These are phyloP conservation scores for Hypoxylon intermedium DNA, from an alignment of 495 filamentous ascomycete genomes.

Conservation along the genomic window DNA sequence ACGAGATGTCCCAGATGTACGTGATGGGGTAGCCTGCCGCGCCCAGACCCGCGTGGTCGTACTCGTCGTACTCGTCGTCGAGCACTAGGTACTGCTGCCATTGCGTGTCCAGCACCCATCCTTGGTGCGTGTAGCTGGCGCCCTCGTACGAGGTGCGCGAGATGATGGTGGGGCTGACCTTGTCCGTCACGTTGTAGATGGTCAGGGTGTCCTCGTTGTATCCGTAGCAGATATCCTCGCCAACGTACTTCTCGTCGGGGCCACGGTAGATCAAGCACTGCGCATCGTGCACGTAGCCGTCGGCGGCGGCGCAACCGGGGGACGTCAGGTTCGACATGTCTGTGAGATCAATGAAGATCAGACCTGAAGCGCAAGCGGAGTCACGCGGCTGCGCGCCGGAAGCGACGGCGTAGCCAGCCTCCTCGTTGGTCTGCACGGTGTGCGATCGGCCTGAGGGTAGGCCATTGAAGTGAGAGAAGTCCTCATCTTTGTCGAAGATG, in stretches of 20 bases:
- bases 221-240: conserved; percentile 66
- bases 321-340: conserved; percentile 57
- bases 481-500: conserved; percentile 44
- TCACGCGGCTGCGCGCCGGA: conserved; percentile 57
- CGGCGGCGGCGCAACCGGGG: conserved; percentile 59
- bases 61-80: conserved; percentile 69
- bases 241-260: conserved; percentile 59
- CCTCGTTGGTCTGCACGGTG: conserved; percentile 62
- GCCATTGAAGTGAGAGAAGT: conserved; percentile 48
- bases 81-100: conserved; percentile 63
- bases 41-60: conserved; percentile 53
- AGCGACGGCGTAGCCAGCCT: conserved; percentile 58
- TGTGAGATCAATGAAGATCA: conserved; percentile 63
- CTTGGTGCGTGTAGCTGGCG: conserved; percentile 67
- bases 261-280: conserved; percentile 67
- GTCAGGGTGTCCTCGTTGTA: conserved; percentile 62
- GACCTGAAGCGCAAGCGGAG: conserved; percentile 54
- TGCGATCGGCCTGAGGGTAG: conserved; percentile 58
- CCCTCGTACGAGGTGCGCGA: conserved; percentile 65
- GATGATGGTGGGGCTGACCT: conserved; percentile 55
- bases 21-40: conserved; percentile 56
- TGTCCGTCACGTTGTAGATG: conserved; percentile 66
- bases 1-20: conserved; percentile 65
- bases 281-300: conserved; percentile 68
- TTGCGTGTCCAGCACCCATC: conserved; percentile 62